Base-by-base conservation (phyloP, 1,284 basidiomycete genomes). In the Tilletia walkeri region DNA sequence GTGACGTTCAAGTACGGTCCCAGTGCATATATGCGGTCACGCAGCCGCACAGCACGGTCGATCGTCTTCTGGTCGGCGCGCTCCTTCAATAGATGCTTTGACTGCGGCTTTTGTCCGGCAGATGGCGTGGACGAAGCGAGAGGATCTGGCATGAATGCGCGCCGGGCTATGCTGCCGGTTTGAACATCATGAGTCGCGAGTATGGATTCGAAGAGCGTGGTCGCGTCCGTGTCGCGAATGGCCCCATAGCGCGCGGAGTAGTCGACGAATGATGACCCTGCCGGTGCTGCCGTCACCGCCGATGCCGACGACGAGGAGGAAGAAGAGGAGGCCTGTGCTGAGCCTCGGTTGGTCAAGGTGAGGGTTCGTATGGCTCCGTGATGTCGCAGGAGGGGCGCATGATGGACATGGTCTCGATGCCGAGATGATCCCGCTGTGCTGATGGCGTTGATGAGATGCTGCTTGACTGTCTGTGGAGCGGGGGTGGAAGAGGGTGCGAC, bases 161-260 rank as follows among this genome's bases (percentile, higher is more conserved):
- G 69, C 0, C 67, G 69, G 0, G 80, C 80, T 0, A 83, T 72
- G 0, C 69, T 48, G 2, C 82, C 82, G 0, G 75, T 74, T 18
- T 76, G 69, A 34, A 77, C 75, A 20, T 74, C 80, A 9, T 78
- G 61, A 2, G 74, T 49, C 24, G 76, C 78, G 76, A 83, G 76
- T 2, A 83, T 68, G 0, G 71, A 69, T 73, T 83, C 82, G 56
- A 76, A 79, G 16, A 83, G 69, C 30, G 80, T 83, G 30, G 77
- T 72, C 4, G 73, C 50, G 49, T 83, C 82, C 53, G 78, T 68
- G 16, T 76, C 78, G 2, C 82, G 76, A 9, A 82, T 81, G 0
- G 82, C 78, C 5, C 82, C 82, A 68, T 83, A 83, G 2, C 82
- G 66, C 0, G 76, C 75, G 5, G 75, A 66, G 61, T 76, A 83